A percentile compares a stretch with the other conserved stretches of the same genome.
These are phyloP conservation scores for Arctium minus DNA, from an alignment of 129 eudicot species.

Conservation along the genomic window DNA sequence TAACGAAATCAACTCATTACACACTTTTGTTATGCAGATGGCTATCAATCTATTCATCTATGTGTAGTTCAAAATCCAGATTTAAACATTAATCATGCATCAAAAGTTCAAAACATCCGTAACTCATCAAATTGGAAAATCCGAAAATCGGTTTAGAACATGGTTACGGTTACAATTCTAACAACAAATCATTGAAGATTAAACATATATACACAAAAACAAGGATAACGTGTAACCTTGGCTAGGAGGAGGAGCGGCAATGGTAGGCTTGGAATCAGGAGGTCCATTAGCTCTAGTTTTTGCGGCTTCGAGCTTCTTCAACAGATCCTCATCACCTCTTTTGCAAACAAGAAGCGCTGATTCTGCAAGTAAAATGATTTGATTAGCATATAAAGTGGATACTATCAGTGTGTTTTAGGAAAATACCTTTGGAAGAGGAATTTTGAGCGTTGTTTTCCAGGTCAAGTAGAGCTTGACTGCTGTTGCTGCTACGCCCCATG, in stretches of 20 bases:
- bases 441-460: conserved; percentile 8
- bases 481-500: conserved; percentile 11
- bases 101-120: neutral
- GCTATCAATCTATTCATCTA: neutral
- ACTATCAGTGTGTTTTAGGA: neutral
- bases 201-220: neutral
- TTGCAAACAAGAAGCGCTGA: conserved; percentile 39
- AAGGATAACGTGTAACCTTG: conserved; percentile 21
- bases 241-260: conserved; percentile 44
- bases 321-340: conserved; percentile 21
- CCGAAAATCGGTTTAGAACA: neutral
- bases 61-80: neutral
- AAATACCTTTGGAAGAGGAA: conserved; percentile 26
- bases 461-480: conserved; percentile 37
- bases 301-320: conserved; percentile 25
- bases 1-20: neutral
- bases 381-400: neutral
- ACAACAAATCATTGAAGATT: neutral
- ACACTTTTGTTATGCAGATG: neutral
- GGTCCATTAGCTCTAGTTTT: conserved; percentile 20
- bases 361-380: conserved; percentile 6
- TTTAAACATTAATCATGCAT: neutral
- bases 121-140: neutral
- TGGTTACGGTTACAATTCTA: neutral
- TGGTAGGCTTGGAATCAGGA: conserved; percentile 29